Evolutionary conservation across 1,284 basidiomycete species (phyloP), one percentile per base, ranked within the genome.

Genomic region (Pseudozyma sp.): DNA sequence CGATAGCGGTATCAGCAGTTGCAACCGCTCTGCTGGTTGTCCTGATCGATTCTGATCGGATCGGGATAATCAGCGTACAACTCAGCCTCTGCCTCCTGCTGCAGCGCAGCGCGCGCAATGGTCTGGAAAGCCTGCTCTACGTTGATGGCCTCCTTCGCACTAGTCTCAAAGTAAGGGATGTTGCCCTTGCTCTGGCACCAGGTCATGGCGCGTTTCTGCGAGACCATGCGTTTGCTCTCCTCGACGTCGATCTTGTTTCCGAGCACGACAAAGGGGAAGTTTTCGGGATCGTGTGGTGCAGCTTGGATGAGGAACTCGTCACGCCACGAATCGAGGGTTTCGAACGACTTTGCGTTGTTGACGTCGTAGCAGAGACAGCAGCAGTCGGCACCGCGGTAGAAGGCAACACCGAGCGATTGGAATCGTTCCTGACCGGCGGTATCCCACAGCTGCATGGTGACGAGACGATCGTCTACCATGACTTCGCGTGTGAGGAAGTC

Each of bases 211-310:
- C 97, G 92, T 86, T 99, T 99, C 90, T 99, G 97, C 9, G 94
- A 94, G 30, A 98, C 96, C 90, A 97, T 94, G 77, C 97, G 90
- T 87, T 98, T 99, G 85, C 91, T 92, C 88, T 99, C 96, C 87
- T 99, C 97, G 83, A 98, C 93, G 86, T 99, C 97, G 86, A 99
- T 97, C 92, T 99, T 99, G 88, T 99, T 99, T 19, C 97, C 97
- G 63, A 99, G 87, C 7, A 99, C 82, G 37, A 84, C 79, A 83
- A 99, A 99, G 14, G 96, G 95, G 87, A 98, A 98, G 88, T 97
- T 97, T 88, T 98, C 96, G 46, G 96, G 94, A 85, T 98, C 95
- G 85, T 97, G 94, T 46, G 97, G 96, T 80, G 93, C 96, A 11
- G 97, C 95, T 87, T 98, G 82, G 64, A 84, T 84, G 44, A 84